Base-by-base conservation (phyloP, 2,329 filamentous ascomycete genomes). In the Whalleya microplaca region DNA sequence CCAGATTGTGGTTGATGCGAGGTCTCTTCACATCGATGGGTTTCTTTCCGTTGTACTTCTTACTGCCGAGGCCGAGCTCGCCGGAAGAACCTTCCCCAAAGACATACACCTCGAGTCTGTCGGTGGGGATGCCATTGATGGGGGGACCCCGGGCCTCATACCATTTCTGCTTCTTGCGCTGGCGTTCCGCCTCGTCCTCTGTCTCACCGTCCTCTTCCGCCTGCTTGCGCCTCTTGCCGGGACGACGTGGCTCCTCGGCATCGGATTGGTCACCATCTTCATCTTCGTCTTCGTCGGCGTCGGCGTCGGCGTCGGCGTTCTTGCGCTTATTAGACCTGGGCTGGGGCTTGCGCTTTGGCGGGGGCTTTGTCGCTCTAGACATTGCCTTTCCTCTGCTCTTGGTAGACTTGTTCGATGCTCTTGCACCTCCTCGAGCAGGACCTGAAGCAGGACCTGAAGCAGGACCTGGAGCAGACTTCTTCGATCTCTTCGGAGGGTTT, bases 11-110 rank as follows among this genome's bases (percentile, higher is more conserved):
- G 64, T 90, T 91, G 58, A 88, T 76, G 58, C 87, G 85, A 32
- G 88, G 88, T 48, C 87, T 81, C 74, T 87, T 88, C 63, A 90
- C 87, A 66, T 88, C 84, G 58, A 86, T 81, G n/a, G 74, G 71
- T 56, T 68, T 73, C 66, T 75, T 76, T 21, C 73, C 73, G 4
- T 73, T 70, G 41, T 80, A 78, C 64, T 83, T 86, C 69, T 80
- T 84, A 40, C 80, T 81, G 12, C 88, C 88, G 16, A 91, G 78
- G 44, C 87, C 88, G 51, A 90, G 82, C 71, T 90, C 88, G 55
- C 87, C 87, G 45, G 83, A 68, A 9, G 66, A 81, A 66, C 69
- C 70, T 64, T 84, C 83, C 55, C 87, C 86, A 69, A 87, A 86
- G 48, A 88, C 87, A 67, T 87, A 69, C 19, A 71, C 32, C 43